Evolutionary conservation across 2,329 filamentous ascomycete species (phyloP), one percentile per base, ranked within the genome.

Genomic region (Whalleya microplaca): DNA sequence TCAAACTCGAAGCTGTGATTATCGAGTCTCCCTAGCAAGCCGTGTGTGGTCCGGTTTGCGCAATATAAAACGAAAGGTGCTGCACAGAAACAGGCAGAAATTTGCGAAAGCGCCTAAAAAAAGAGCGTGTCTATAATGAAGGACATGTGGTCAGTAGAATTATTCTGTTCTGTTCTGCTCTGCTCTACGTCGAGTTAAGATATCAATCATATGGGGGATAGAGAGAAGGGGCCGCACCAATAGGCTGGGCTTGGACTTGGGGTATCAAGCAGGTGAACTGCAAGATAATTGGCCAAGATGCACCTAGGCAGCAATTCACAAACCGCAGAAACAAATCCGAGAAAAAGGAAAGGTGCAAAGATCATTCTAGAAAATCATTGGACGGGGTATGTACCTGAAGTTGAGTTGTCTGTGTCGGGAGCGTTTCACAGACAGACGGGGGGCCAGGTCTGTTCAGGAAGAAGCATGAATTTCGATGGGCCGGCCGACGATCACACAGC

Each of bases 361-460:
- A 27, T 20, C 8, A 41, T 27, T 21, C 9, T 41, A 44, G 48
- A 48, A 59, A 47, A 53, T 21, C 3, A 58, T 62, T 55, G 59
- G 58, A 53, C 32, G 45, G 53, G 44, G 43, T 66, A 68, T 59
- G 43, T 66, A 69, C 66, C 63, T 68, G 57, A 55, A 23, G 51
- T 60, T 40, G 43, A 48, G 48, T 55, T 53, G 55, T 21, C 51
- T 61, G 67, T 67, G 61, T 69, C 63, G 66, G 57, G 56, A 59
- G 56, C 61, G 69, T 69, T 70, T 69, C 69, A 70, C 57, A 62
- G 55, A 45, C 52, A 51, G 51, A 53, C 57, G 41, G 53, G 45
- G 55, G 52, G 62, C 63, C 59, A 43, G 58, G 63, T 53, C 44
- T 58, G 56, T 53, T 57, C 50, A 56, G 45, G 21, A 62, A 52